Evolutionary conservation across 306 rosid genomes (phyloP).

Genomic region (Lupinus albus): DNA sequence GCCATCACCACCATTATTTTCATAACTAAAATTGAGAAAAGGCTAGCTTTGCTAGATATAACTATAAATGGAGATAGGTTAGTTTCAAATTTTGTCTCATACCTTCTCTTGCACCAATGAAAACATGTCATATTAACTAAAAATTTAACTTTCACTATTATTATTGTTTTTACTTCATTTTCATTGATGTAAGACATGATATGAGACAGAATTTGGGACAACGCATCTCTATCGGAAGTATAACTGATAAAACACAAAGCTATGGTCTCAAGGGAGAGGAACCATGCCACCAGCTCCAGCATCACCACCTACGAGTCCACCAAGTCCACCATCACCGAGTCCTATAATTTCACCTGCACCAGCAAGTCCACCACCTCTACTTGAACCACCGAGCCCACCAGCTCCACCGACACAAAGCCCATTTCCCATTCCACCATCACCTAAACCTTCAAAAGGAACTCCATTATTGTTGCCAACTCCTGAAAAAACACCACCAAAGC

Average conservation of each 20-base stretch:
- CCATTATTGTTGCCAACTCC: slow-evolving; percentile 67
- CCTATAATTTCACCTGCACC: slow-evolving; percentile 44
- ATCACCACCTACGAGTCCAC: slow-evolving; percentile 19
- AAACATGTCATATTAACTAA: no score
- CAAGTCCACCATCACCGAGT: neutral
- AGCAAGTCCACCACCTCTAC: slow-evolving; percentile 47
- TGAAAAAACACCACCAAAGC: slow-evolving; percentile 49
- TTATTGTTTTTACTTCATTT: no score
- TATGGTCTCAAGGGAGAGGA: slow-evolving; percentile 57
- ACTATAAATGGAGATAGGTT: no score
- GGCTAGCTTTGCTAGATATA: neutral
- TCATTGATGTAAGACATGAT: no score
- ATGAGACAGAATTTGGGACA: no score
- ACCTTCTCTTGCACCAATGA: no score
- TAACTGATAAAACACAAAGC: neutral
- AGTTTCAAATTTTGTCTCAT: no score
- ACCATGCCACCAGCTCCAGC: slow-evolving; percentile 36
- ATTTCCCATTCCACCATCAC: slow-evolving; percentile 42
- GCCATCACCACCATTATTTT: neutral
- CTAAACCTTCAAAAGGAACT: slow-evolving; percentile 62
- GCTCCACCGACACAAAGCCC: neutral
- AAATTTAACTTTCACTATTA: no score
- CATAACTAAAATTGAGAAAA: neutral
- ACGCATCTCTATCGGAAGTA: no score
- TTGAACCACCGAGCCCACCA: slow-evolving; percentile 38